phyloP scores from a whole-genome alignment of 2,329 filamentous ascomycete species.

The Fusarium nelsonii region DNA sequence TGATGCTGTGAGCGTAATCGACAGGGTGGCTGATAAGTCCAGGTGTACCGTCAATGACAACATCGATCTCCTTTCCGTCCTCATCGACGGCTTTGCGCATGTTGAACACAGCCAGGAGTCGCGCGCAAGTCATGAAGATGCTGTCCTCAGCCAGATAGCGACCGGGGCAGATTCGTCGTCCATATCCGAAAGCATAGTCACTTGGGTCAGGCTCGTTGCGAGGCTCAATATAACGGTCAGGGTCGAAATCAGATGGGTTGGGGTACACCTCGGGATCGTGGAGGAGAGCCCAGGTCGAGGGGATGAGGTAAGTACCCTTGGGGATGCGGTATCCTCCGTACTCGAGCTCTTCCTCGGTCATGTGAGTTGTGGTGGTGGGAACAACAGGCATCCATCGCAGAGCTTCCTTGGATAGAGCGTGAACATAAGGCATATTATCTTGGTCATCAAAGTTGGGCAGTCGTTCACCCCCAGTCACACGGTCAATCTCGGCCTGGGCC shows the following conservation, averaged over 20 bases:
- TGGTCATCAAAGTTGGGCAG: conserved; percentile 48
- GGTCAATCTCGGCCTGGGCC: conserved; percentile 48
- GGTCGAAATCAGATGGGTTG: conserved; percentile 51
- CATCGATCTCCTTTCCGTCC: conserved; percentile 36
- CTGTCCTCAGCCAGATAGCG: conserved; percentile 50
- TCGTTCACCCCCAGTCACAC: conserved; percentile 47
- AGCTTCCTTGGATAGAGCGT: conserved; percentile 50
- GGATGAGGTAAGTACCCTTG: conserved; percentile 46
- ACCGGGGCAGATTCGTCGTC: conserved; percentile 54
- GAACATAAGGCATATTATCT: conserved; percentile 49
- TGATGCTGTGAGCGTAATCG: conserved; percentile 36
- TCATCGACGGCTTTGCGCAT: conserved; percentile 49
- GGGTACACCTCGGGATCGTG: conserved; percentile 77
- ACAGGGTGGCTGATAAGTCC: conserved; percentile 38
- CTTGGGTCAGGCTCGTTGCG: conserved; percentile 50
- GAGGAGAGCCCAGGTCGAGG: conserved; percentile 42
- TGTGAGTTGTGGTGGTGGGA: conserved; percentile 55
- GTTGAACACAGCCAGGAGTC: conserved; percentile 61
- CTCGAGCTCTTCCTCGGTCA: conserved; percentile 50
- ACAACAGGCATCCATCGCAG: conserved; percentile 51
- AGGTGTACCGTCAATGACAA: conserved; percentile 26
- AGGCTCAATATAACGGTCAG: conserved; percentile 50
- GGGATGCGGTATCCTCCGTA: conserved; percentile 49
- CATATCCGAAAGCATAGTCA: conserved; percentile 52
- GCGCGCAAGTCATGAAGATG: conserved; percentile 54